Conservation (phyloP, 345 rosid species). For the Salix udensis region DNA sequence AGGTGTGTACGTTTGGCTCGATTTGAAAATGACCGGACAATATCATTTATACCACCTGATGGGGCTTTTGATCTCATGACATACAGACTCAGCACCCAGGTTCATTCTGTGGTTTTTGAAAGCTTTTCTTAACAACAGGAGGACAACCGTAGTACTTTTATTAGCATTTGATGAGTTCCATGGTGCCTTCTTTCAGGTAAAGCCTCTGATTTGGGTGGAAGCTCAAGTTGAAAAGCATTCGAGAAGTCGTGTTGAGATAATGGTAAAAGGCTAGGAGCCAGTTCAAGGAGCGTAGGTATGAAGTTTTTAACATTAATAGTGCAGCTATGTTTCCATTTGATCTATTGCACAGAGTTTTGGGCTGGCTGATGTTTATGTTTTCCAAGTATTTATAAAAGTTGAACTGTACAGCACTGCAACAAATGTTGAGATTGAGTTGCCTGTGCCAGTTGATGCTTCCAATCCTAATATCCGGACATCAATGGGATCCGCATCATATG, state of each 20-base stretch:
- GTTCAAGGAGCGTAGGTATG: conserved; percentile 89
- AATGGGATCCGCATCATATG: conserved; percentile 88
- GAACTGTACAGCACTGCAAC: conserved; percentile 52
- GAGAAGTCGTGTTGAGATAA: conserved; percentile 83
- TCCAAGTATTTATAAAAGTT: neutral
- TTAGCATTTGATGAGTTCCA: neutral
- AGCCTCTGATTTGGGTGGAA: conserved; percentile 95
- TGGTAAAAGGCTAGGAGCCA: conserved; percentile 92
- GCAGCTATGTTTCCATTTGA: neutral
- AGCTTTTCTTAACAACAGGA: neutral
- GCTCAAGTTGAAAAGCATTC: conserved; percentile 90
- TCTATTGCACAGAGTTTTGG: neutral
- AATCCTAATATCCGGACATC: conserved; percentile 86
- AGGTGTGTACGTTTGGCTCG: conserved; percentile 97
- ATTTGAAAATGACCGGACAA: conserved; percentile 92
- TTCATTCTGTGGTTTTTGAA: conserved; percentile 16
- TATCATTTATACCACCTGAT: conserved; percentile 96
- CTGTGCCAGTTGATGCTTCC: conserved; percentile 76
- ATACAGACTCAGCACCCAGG: conserved; percentile 96
- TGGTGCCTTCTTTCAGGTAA: conserved; percentile 46
- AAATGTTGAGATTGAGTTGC: conserved; percentile 64
- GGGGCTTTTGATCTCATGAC: conserved; percentile 98
- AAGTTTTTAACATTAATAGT: neutral
- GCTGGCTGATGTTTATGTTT: neutral
- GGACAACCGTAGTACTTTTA: neutral